Evolutionary conservation across 768 basidiomycete species (phyloP).

Genomic region (Sarcomyxa edulis): DNA sequence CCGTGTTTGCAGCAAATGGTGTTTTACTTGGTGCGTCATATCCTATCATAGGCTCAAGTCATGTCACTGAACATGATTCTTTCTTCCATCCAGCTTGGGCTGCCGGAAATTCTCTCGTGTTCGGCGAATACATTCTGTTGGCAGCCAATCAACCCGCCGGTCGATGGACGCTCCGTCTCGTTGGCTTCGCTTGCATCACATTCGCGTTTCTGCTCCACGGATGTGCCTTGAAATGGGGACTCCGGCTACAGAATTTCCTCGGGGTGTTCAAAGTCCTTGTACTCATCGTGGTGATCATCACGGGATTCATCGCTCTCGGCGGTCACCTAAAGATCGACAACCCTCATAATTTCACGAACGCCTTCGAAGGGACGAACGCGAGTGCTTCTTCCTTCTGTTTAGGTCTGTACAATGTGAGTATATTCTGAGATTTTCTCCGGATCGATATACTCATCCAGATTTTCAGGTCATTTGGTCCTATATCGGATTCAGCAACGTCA

Average conservation of each 20-base stretch:
- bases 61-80: neutral
- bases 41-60: neutral
- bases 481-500: conserved; percentile 61
- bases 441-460: neutral
- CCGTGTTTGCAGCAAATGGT: conserved; percentile 48
- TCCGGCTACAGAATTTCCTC: conserved; percentile 59
- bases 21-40: conserved; percentile 35
- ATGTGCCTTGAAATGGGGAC: conserved; percentile 42
- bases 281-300: conserved; percentile 40
- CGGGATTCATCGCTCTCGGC: conserved; percentile 41
- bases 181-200: conserved; percentile 31
- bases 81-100: conserved; percentile 24
- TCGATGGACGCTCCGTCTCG: conserved; percentile 26
- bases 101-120: conserved; percentile 45
- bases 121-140: conserved; percentile 49
- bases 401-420: conserved; percentile 43
- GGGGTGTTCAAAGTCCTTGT: conserved; percentile 52
- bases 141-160: conserved; percentile 25
- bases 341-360: conserved; percentile 27
- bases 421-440: too few species aligned
- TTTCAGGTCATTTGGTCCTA: conserved; percentile 44
- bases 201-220: conserved; percentile 35
- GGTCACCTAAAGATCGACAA: conserved; percentile 25
- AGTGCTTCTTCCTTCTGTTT: conserved; percentile 45
- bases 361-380: conserved; percentile 38